Percentiles rank a stretch among this genome's conserved stretches.
phyloP scores from a whole-genome alignment of 257 asterid genomes.

The Agastache rugosa region DNA sequence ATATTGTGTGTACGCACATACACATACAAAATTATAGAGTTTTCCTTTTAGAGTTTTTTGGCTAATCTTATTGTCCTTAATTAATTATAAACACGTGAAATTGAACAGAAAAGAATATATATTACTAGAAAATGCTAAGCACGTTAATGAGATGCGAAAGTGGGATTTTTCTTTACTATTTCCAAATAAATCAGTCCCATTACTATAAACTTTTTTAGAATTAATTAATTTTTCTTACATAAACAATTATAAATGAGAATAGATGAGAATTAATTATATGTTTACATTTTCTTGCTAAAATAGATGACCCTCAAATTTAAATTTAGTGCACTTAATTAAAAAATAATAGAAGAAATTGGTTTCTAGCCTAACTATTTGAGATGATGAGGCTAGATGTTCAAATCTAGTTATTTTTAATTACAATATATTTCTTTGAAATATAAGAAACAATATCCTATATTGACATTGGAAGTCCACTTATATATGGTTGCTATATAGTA shows the following conservation, averaged over 20 bases:
- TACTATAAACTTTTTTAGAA: background rate
- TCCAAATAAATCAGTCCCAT: background rate
- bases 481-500: constrained; percentile 17
- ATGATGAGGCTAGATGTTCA: background rate
- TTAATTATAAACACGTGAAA: background rate
- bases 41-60: background rate
- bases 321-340: background rate
- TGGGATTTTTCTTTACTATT: background rate
- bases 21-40: background rate
- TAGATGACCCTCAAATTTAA: background rate
- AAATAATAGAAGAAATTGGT: background rate
- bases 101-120: background rate
- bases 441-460: background rate
- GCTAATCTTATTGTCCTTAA: background rate
- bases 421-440: background rate
- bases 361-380: background rate
- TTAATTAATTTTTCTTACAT: background rate
- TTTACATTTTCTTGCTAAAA: background rate
- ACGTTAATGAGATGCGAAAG: background rate
- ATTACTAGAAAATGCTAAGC: background rate
- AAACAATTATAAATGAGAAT: background rate
- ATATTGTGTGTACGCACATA: background rate
- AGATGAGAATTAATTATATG: too few relatives aligned
- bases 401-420: background rate
- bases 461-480: constrained; percentile 25